Percentiles rank a stretch among this genome's conserved stretches.
Conservation (phyloP, 2,329 filamentous ascomycete species). For the Aspergillus latus region DNA sequence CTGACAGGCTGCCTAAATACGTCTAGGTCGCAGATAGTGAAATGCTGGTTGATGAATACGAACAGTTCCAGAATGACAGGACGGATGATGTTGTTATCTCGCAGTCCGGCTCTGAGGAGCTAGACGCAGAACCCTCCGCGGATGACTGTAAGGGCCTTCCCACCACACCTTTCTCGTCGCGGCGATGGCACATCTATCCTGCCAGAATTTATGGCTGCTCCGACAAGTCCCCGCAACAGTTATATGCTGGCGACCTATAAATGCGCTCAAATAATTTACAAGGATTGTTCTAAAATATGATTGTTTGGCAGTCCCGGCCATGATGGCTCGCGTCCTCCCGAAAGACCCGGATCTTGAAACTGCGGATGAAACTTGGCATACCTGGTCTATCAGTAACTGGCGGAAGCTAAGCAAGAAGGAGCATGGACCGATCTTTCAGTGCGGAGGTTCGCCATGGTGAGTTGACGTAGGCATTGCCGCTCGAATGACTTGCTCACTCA, state of each 20-base stretch:
- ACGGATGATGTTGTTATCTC: conserved; percentile 63
- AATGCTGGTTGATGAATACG: conserved; percentile 61
- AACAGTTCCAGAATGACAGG: conserved; percentile 62
- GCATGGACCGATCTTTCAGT: conserved; percentile 84
- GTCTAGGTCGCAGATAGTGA: conserved; percentile 57
- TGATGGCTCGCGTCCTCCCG: conserved; percentile 76
- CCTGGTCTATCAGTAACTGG: conserved; percentile 89
- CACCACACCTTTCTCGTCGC: not conserved
- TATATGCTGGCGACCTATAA: not conserved
- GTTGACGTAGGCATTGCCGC: conserved; percentile 24
- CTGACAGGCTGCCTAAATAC: conserved; percentile 22
- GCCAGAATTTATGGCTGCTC: conserved; percentile 1
- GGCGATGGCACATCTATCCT: not conserved
- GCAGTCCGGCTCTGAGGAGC: conserved; percentile 58
- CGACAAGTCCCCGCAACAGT: conserved; percentile 14
- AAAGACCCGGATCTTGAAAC: conserved; percentile 77
- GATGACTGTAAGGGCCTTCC: conserved; percentile 53
- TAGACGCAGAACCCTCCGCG: conserved; percentile 57
- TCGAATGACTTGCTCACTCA: conserved; percentile 18
- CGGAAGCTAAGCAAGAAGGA: conserved; percentile 72
- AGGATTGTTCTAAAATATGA: conserved; percentile 18
- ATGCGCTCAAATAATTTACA: not conserved
- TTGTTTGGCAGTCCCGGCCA: conserved; percentile 66
- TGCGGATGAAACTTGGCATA: conserved; percentile 71
- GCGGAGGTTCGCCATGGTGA: conserved; percentile 83